Evolutionary conservation across 2,329 filamentous ascomycete genomes (phyloP).

Genomic region (Karstenula rhodostoma): DNA sequence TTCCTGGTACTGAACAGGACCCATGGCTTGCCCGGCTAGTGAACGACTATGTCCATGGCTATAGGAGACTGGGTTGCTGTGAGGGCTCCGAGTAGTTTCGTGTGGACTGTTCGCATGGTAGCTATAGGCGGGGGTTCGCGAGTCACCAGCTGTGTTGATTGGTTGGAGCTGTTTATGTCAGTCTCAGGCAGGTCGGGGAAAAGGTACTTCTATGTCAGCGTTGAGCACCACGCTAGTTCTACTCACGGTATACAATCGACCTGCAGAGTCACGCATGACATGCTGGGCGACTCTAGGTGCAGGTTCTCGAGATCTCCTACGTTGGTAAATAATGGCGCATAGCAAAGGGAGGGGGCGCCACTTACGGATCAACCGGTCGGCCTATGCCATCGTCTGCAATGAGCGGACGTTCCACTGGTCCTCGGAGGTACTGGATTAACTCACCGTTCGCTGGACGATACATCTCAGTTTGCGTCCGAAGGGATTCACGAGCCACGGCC

Average conservation of each 20-base stretch:
- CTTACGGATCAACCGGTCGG: constrained; percentile 30
- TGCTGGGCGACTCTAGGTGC: constrained; percentile 23
- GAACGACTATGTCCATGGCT: constrained; percentile 24
- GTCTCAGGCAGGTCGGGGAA: constrained; percentile 19
- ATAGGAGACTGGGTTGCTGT: constrained; percentile 15
- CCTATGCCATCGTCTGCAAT: not conserved
- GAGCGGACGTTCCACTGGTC: constrained; percentile 6
- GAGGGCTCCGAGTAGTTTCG: constrained; percentile 16
- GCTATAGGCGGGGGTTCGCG: not conserved
- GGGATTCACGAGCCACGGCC: constrained; percentile 9
- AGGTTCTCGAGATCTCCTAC: constrained; percentile 28
- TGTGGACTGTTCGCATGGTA: not conserved
- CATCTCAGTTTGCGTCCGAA: constrained; percentile 15
- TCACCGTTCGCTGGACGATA: constrained; percentile 20
- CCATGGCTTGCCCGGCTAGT: constrained; percentile 21
- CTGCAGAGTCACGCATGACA: constrained; percentile 36
- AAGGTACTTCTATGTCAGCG: constrained; percentile 22
- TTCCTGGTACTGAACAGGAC: constrained; percentile 12
- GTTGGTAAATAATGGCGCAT: constrained; percentile 22
- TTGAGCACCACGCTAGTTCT: constrained; percentile 19
- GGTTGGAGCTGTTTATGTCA: constrained; percentile 42
- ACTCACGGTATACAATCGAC: constrained; percentile 48
- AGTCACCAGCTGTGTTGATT: constrained; percentile 25
- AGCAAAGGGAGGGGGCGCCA: not conserved
- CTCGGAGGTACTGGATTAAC: constrained; percentile 24